phyloP scores from a whole-genome alignment of 306 rosid genomes.

The Acacia melanoxylon region DNA sequence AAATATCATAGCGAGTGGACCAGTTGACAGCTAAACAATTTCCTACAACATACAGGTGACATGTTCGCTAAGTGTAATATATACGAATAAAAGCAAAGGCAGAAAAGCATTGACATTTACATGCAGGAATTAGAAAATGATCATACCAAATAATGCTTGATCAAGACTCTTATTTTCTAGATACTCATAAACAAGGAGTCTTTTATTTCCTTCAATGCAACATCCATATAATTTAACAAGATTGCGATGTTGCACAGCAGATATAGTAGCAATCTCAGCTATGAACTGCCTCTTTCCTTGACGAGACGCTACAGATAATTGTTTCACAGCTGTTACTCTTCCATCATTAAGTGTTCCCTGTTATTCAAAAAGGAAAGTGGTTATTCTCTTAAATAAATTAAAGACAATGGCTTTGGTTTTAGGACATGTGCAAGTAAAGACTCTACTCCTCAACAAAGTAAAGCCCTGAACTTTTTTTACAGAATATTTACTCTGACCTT shows the following conservation, averaged over 20 bases:
- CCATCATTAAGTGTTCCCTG: constrained; percentile 84
- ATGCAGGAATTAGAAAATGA: no score
- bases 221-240: constrained; percentile 77
- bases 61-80: neutral
- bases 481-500: constrained; percentile 56
- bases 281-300: constrained; percentile 87
- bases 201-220: constrained; percentile 65
- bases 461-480: neutral
- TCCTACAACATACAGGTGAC: constrained; percentile 42
- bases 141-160: constrained; percentile 74
- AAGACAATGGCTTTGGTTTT: neutral
- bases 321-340: constrained; percentile 78
- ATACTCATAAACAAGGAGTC: constrained; percentile 85
- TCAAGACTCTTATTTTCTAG: constrained; percentile 84
- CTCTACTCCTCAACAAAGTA: neutral
- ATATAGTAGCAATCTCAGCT: constrained; percentile 84
- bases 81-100: neutral
- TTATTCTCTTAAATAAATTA: neutral
- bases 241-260: constrained; percentile 85
- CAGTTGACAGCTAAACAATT: constrained; percentile 54
- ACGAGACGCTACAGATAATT: constrained; percentile 69
- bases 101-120: neutral
- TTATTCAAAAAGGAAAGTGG: neutral
- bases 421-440: neutral
- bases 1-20: constrained; percentile 70